These are phyloP conservation scores for Mycena sanguinolenta DNA, from an alignment of 768 basidiomycete genomes.

Conservation along the genomic window DNA sequence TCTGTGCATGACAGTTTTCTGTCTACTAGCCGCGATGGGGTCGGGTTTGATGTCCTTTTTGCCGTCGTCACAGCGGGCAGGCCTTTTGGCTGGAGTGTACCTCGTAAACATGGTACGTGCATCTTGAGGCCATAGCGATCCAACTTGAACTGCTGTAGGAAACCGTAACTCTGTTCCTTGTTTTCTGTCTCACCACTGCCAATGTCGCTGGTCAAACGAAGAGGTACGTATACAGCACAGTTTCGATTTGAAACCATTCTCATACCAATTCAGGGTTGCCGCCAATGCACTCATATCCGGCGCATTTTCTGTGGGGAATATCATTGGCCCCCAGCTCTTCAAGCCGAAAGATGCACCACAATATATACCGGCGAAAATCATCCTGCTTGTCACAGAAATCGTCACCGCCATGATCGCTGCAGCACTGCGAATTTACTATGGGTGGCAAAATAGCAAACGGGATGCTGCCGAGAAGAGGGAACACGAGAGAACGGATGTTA, in stretches of 20 bases:
- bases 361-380: constrained; percentile 34
- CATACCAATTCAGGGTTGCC: constrained; percentile 19
- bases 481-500: constrained; percentile 7
- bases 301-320: constrained; percentile 34
- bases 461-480: constrained; percentile 16
- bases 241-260: neutral
- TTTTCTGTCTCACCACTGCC: constrained; percentile 33
- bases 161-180: constrained; percentile 32
- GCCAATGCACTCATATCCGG: constrained; percentile 34
- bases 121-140: neutral
- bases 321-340: constrained; percentile 36
- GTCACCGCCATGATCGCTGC: constrained; percentile 16
- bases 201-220: constrained; percentile 37
- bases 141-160: constrained; percentile 12
- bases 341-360: constrained; percentile 34
- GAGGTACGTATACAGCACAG: constrained; percentile 6
- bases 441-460: constrained; percentile 21
- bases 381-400: constrained; percentile 27
- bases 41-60: constrained; percentile 36
- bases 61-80: constrained; percentile 26
- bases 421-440: constrained; percentile 29
- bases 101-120: constrained; percentile 33
- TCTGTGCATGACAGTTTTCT: constrained; percentile 29
- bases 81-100: constrained; percentile 34
- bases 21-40: constrained; percentile 28